phyloP scores from a whole-genome alignment of 306 rosid genomes.

The Castanospermum australe region DNA sequence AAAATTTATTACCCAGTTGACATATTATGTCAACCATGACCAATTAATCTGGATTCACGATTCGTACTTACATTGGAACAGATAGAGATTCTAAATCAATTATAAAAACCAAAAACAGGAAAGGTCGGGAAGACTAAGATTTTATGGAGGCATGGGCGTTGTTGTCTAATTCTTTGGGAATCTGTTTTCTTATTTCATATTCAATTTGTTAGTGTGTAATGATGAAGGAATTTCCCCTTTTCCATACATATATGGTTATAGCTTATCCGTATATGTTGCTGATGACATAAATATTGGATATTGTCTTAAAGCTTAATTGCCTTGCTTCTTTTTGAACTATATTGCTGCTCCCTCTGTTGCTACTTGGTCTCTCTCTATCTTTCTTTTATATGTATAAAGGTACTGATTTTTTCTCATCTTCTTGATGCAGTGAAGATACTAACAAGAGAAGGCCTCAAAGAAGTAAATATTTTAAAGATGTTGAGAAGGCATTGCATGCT shows the following conservation, averaged over 20 bases:
- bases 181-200: neutral
- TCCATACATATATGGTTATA: neutral
- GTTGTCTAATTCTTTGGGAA: neutral
- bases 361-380: slow-evolving; percentile 18
- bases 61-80: neutral
- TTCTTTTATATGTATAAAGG: neutral
- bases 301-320: neutral
- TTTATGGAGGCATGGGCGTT: neutral
- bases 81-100: neutral
- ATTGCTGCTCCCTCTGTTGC: slow-evolving; percentile 6
- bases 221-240: neutral
- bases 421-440: slow-evolving; percentile 66
- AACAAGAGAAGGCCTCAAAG: slow-evolving; percentile 68
- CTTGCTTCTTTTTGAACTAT: neutral
- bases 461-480: slow-evolving; percentile 64
- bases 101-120: neutral
- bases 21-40: neutral
- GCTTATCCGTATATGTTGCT: neutral
- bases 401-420: slow-evolving; percentile 3
- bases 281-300: neutral
- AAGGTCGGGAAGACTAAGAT: neutral
- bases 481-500: slow-evolving; percentile 46
- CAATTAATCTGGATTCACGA: neutral
- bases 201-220: neutral
- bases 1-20: neutral